phyloP scores from a whole-genome alignment of 176 grass and related monocot genomes.

The Leersia perrieri region DNA sequence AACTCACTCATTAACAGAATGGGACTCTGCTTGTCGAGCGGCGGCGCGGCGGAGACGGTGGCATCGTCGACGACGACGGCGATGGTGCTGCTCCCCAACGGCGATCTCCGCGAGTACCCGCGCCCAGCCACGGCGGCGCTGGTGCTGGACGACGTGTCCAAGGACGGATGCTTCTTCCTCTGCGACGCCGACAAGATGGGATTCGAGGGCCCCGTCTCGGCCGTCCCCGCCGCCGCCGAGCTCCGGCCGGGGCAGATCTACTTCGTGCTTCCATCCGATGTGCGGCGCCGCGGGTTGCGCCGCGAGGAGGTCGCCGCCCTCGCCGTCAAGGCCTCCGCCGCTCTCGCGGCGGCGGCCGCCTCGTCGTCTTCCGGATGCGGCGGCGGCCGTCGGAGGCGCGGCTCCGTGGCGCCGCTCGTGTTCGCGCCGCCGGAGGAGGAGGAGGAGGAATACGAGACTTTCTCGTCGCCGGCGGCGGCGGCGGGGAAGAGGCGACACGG shows the following conservation, averaged over 20 bases:
- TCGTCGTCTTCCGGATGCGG: neutral
- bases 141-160: slow-evolving; percentile 17
- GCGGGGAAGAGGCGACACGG: neutral
- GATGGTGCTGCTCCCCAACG: slow-evolving; percentile 55
- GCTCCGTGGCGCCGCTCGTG: slow-evolving; percentile 34
- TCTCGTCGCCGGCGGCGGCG: neutral
- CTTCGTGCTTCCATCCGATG: slow-evolving; percentile 52
- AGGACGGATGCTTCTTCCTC: slow-evolving; percentile 39
- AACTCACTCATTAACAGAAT: too few species aligned
- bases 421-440: slow-evolving; percentile 31
- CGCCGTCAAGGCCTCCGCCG: slow-evolving; percentile 48
- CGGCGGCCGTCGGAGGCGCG: neutral
- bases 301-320: slow-evolving; percentile 62
- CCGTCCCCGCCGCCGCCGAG: neutral
- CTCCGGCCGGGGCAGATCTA: slow-evolving; percentile 66
- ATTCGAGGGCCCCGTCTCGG: slow-evolving; percentile 34
- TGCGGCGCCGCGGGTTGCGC: slow-evolving; percentile 22
- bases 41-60: neutral
- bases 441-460: neutral
- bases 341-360: neutral
- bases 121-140: neutral
- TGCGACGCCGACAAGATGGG: slow-evolving; percentile 73
- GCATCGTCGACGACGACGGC: neutral
- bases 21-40: slow-evolving; percentile 55
- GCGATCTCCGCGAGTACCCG: slow-evolving; percentile 54